Evolutionary conservation across 805 yeast genomes (phyloP), one percentile per base, ranked within the genome.

Genomic region (Jamesozyma piceae): DNA sequence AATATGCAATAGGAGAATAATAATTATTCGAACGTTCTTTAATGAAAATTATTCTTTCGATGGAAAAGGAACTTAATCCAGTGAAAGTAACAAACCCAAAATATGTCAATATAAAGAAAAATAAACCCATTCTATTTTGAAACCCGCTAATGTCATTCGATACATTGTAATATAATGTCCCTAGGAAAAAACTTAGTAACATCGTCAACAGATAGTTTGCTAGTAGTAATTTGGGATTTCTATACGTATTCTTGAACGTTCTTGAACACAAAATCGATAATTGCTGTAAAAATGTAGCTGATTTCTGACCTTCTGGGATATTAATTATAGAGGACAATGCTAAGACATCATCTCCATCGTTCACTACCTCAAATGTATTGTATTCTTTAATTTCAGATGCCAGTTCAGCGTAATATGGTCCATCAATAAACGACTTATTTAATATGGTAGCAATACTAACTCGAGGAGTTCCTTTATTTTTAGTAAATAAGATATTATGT

Each of bases 71-170:
- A 50, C 88, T 90, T 42, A 92, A 68, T 0, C 97, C 94, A 0
- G 97, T 90, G 54, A 92, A 72, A 0, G 97, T 82, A 1, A 95
- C 82, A 62, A 92, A 92, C 0, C 98, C 98, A 68, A 92, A 89
- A 54, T 89, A 75, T 3, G 97, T 86, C 47, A 92, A 69, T 40
- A 89, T 65, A 62, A 92, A 92, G 69, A 92, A 90, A 64, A 92
- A 92, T 46, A 92, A 68, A 0, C 98, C 98, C 49, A 92, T 71
- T 53, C 98, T 73, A 63, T 92, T 92, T 62, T 92, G 98, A 69
- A 92, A 92, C 0, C 98, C 98, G 54, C 95, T 80, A 43, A 92
- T 90, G 60, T 90, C 96, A 57, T 87, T 83, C 34, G 79, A 69
- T 21, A 90, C 79, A 55, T 87, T 72, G 64, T 80, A 90, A 62